phyloP scores from a whole-genome alignment of 208 protist genomes.

The Trypanosoma congolense region DNA sequence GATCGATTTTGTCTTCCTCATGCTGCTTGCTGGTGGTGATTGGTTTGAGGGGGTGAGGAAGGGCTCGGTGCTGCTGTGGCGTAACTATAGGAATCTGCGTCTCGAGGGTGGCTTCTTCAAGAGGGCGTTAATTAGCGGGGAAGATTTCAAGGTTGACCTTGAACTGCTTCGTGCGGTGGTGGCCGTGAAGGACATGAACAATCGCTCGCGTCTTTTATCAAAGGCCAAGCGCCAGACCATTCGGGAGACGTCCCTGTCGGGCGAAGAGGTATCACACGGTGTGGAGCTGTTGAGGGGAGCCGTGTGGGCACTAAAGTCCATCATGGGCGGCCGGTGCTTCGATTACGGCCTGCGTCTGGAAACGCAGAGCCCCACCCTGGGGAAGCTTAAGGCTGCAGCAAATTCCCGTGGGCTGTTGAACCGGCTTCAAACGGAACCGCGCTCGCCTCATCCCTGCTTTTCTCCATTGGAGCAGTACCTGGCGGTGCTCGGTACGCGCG shows the following conservation, averaged over 20 bases:
- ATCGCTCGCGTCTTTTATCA: slow-evolving; percentile 12
- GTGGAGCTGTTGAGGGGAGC: slow-evolving; percentile 50
- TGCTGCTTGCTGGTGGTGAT: slow-evolving; percentile 70
- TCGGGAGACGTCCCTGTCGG: background rate
- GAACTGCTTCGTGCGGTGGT: slow-evolving; percentile 55
- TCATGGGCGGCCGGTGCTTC: slow-evolving; percentile 41
- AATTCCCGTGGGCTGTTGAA: background rate
- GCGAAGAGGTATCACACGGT: slow-evolving; percentile 26
- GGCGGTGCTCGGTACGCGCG: slow-evolving; percentile 64
- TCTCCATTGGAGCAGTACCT: slow-evolving; percentile 65
- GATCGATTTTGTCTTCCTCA: slow-evolving; percentile 80
- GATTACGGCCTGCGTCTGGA: slow-evolving; percentile 51
- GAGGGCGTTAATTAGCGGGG: slow-evolving; percentile 33
- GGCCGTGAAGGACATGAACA: slow-evolving; percentile 9
- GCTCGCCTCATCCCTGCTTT: slow-evolving; percentile 15
- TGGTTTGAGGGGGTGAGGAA: slow-evolving; percentile 70
- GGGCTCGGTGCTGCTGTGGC: slow-evolving; percentile 45
- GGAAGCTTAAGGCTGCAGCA: slow-evolving; percentile 34
- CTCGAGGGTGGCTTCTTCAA: slow-evolving; percentile 59
- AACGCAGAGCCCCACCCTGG: slow-evolving; percentile 15
- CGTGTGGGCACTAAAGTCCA: slow-evolving; percentile 65
- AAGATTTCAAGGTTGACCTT: slow-evolving; percentile 42
- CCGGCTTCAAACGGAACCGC: slow-evolving; percentile 4
- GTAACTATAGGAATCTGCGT: slow-evolving; percentile 66
- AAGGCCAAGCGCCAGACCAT: slow-evolving; percentile 9